A percentile compares a stretch with the other conserved stretches of the same genome.
phyloP scores from a whole-genome alignment of 257 asterid species.

The Solanum chilense region DNA sequence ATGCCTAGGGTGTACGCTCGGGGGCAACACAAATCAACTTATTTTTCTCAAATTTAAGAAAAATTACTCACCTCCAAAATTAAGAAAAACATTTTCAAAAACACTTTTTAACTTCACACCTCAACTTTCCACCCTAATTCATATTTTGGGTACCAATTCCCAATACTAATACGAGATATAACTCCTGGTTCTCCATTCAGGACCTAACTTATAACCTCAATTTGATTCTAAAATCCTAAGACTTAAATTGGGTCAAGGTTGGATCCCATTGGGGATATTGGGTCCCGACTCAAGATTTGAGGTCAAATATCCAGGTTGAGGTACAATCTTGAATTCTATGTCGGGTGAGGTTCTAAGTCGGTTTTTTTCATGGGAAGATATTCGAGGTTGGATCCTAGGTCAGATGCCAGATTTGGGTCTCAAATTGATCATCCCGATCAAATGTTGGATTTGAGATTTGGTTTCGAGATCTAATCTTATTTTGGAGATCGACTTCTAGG shows the following conservation, averaged over 20 bases:
- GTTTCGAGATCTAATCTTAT: not conserved
- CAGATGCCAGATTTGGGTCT: not conserved
- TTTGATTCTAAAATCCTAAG: not conserved
- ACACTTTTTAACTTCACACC: too few species aligned
- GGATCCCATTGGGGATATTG: not conserved
- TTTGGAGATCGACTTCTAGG: not conserved
- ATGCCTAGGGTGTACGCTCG: too few species aligned
- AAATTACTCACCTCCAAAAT: not conserved
- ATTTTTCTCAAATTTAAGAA: not conserved
- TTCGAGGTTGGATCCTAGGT: not conserved
- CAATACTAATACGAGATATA: too few species aligned
- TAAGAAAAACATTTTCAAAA: too few species aligned
- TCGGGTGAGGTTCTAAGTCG: not conserved
- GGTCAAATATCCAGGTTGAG: not conserved
- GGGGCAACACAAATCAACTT: too few species aligned
- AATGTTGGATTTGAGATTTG: too few species aligned
- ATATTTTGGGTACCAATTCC: not conserved
- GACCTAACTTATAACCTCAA: not conserved
- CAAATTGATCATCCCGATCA: not conserved
- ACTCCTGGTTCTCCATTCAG: not conserved
- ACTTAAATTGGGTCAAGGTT: not conserved
- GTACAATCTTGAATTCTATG: not conserved
- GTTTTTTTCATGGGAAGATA: not conserved
- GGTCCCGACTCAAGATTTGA: not conserved
- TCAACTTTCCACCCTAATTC: not conserved